phyloP scores from a whole-genome alignment of 2,329 filamentous ascomycete species.

The Aspergillus unguis region DNA sequence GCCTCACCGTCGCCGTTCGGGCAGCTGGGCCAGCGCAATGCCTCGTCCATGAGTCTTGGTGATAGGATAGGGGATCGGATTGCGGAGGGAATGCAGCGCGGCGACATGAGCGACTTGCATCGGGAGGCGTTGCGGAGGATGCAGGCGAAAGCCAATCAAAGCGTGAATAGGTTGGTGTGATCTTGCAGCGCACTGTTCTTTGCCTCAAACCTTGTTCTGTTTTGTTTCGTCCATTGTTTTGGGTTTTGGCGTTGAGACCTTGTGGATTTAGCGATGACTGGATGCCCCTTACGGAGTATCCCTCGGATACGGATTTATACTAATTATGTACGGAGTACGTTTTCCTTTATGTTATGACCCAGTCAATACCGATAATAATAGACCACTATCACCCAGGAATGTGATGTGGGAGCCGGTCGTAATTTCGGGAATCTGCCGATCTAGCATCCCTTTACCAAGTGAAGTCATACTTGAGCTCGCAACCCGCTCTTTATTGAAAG shows the following conservation, averaged over 20 bases:
- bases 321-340: too few relatives aligned
- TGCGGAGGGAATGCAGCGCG: slow-evolving; percentile 72
- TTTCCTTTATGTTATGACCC: too few relatives aligned
- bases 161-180: slow-evolving; percentile 18
- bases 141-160: slow-evolving; percentile 59
- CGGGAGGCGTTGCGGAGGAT: slow-evolving; percentile 75
- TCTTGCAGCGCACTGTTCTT: not conserved
- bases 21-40: slow-evolving; percentile 54
- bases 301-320: too few relatives aligned
- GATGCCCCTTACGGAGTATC: too few relatives aligned
- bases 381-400: too few relatives aligned
- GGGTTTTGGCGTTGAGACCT: slow-evolving; percentile 4
- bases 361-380: too few relatives aligned
- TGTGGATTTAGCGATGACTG: too few relatives aligned
- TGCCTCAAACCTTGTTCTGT: slow-evolving; percentile 7
- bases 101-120: slow-evolving; percentile 72
- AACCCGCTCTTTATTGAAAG: too few relatives aligned
- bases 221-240: slow-evolving; percentile 1
- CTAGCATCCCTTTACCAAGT: too few relatives aligned
- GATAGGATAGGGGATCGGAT: slow-evolving; percentile 61
- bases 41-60: slow-evolving; percentile 56
- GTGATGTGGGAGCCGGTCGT: too few relatives aligned
- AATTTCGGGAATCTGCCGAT: too few relatives aligned
- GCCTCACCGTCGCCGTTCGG: slow-evolving; percentile 61
- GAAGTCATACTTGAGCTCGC: too few relatives aligned